Percentiles rank a stretch among this genome's conserved stretches.
Evolutionary conservation across 108 stramenopile species (phyloP).

Genomic region (Fistulifera pelliculosa): DNA sequence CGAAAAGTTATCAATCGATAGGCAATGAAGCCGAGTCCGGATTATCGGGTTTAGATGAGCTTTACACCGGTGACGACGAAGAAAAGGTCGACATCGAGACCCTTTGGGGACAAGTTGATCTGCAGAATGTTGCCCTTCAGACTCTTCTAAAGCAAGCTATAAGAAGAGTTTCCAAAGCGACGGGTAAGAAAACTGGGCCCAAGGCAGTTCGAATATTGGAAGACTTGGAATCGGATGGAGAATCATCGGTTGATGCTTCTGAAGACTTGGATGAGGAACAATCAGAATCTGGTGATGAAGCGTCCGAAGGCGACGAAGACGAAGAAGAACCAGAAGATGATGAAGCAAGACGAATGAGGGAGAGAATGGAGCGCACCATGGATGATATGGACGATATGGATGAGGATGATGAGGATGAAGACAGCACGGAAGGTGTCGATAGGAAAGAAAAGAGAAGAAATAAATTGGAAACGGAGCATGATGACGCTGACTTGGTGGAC

Average conservation of each 20-base stretch:
- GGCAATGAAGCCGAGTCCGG: too few relatives aligned
- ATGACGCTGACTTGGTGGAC: slow-evolving; percentile 41
- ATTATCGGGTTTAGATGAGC: too few relatives aligned
- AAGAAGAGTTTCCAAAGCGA: slow-evolving; percentile 38
- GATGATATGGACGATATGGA: slow-evolving; percentile 45
- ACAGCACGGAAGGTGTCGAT: slow-evolving; percentile 27
- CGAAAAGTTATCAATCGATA: too few relatives aligned
- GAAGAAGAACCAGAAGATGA: slow-evolving; percentile 45
- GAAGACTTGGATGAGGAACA: slow-evolving; percentile 19
- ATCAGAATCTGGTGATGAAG: slow-evolving; percentile 39
- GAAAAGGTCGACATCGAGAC: slow-evolving; percentile 64
- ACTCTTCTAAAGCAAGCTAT: slow-evolving; percentile 45
- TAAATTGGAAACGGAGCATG: slow-evolving; percentile 11
- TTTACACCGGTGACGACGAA: too few relatives aligned
- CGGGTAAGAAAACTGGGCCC: background rate
- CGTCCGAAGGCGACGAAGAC: slow-evolving; percentile 28
- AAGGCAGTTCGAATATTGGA: slow-evolving; percentile 39
- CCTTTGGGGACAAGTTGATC: slow-evolving; percentile 87
- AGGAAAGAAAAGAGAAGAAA: slow-evolving; percentile 10
- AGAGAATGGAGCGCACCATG: slow-evolving; percentile 79
- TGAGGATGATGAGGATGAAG: slow-evolving; percentile 12
- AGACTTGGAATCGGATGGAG: slow-evolving; percentile 9
- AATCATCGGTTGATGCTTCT: slow-evolving; percentile 15
- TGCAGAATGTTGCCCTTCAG: slow-evolving; percentile 73
- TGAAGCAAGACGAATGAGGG: slow-evolving; percentile 49